Percentiles rank a stretch among this genome's conserved stretches.
These are phyloP conservation scores for Fonsecaea pedrosoi DNA, from an alignment of 2,329 filamentous ascomycete genomes.

Conservation along the genomic window DNA sequence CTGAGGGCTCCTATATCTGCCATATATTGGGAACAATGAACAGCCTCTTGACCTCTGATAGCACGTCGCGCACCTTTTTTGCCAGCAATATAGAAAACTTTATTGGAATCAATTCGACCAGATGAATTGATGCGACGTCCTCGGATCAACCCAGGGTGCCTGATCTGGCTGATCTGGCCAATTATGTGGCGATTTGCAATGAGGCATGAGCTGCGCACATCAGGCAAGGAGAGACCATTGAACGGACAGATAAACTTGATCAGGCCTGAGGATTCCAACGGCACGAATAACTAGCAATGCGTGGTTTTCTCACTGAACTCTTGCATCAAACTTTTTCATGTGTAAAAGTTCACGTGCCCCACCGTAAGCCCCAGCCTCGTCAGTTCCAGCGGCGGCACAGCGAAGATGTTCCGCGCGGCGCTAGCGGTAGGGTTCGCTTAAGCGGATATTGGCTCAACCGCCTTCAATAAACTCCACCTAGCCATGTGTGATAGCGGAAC, in stretches of 20 bases:
- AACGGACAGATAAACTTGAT: not conserved
- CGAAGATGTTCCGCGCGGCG: not conserved
- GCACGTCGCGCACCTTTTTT: not conserved
- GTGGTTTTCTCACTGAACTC: not conserved
- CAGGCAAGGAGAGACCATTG: not conserved
- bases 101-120: not conserved
- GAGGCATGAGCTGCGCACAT: not conserved
- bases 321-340: not conserved
- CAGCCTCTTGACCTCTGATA: not conserved
- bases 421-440: constrained; percentile 7
- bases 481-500: not conserved
- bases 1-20: not conserved
- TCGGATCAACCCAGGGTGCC: not conserved
- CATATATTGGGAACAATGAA: not conserved
- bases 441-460: not conserved
- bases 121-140: not conserved
- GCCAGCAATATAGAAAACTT: too few relatives aligned
- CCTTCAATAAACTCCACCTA: not conserved
- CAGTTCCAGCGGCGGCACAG: not conserved
- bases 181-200: not conserved
- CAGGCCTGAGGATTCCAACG: not conserved
- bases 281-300: not conserved
- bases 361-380: not conserved
- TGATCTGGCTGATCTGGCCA: not conserved
- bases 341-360: not conserved